Evolutionary conservation across 1,139 yeast genomes (phyloP).

Genomic region (Magnusiomyces suaveolens): DNA sequence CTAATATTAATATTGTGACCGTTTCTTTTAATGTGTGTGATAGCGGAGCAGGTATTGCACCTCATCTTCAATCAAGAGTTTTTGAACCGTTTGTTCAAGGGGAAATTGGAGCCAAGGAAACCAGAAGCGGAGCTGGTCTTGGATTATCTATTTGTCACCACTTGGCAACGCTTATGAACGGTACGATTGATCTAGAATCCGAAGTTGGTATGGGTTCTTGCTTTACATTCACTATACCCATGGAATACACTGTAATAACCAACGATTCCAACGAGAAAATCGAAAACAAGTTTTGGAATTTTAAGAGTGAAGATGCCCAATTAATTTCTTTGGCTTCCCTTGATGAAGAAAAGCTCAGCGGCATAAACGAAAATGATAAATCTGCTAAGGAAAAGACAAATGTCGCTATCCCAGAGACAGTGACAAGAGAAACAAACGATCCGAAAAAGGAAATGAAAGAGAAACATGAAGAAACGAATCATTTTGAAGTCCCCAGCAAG

Average conservation of each 20-base stretch:
- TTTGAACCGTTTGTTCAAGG: constrained; percentile 97
- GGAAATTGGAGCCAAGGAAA: constrained; percentile 84
- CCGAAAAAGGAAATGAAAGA: too few relatives aligned
- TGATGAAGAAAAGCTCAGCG: too few relatives aligned
- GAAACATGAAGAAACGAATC: not conserved
- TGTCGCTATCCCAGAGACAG: too few relatives aligned
- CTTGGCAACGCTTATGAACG: constrained; percentile 72
- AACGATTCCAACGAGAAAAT: not conserved
- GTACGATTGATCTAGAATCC: constrained; percentile 54
- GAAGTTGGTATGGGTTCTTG: constrained; percentile 65
- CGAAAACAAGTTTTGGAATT: too few relatives aligned
- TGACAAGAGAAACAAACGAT: too few relatives aligned
- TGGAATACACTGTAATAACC: constrained; percentile 32
- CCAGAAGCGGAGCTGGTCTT: constrained; percentile 88
- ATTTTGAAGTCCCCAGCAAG: not conserved
- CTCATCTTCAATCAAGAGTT: constrained; percentile 66
- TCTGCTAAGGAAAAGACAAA: too few relatives aligned
- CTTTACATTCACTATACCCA: constrained; percentile 67
- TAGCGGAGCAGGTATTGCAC: constrained; percentile 88
- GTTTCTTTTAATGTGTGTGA: constrained; percentile 58
- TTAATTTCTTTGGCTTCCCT: too few relatives aligned
- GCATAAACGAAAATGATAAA: too few relatives aligned
- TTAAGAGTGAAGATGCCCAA: not conserved
- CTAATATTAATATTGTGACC: constrained; percentile 46
- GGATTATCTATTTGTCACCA: constrained; percentile 91